Evolutionary conservation across 2,329 filamentous ascomycete genomes (phyloP).

Genomic region (Neopestalotiopsis sp.): DNA sequence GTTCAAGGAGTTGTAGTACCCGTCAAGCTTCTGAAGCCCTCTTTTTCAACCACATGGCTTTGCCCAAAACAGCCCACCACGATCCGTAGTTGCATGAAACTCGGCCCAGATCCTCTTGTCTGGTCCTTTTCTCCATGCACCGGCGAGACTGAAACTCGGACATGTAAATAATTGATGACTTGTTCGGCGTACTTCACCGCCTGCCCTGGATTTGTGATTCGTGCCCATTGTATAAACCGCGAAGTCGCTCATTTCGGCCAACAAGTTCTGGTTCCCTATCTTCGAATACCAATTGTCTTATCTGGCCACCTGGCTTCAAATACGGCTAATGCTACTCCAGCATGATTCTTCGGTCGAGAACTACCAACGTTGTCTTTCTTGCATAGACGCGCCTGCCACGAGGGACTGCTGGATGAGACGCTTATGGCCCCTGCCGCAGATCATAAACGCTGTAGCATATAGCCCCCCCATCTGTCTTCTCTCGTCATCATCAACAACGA

Average conservation of each 20-base stretch:
- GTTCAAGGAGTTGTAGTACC: background rate
- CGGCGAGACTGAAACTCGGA: background rate
- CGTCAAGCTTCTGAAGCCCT: background rate
- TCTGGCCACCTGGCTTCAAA: background rate
- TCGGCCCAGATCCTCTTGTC: background rate
- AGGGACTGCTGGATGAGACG: background rate
- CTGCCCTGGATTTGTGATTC: background rate
- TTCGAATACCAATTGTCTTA: background rate
- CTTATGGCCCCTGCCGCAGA: background rate
- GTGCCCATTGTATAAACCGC: background rate
- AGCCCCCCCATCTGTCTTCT: background rate
- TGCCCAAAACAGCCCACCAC: no score
- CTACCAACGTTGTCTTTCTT: background rate
- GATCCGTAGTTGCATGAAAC: background rate
- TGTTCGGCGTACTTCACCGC: background rate
- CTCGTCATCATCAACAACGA: background rate
- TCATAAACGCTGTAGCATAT: background rate
- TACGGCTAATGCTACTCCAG: background rate
- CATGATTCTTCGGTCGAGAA: background rate
- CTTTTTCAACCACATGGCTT: no score
- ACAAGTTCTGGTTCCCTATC: background rate
- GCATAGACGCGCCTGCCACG: slow-evolving; percentile 3
- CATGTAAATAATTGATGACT: background rate
- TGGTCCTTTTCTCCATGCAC: background rate
- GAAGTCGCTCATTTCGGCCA: no score